Percentiles rank a stretch among this genome's conserved stretches.
These are phyloP conservation scores for Suillus bovinus DNA, from an alignment of 768 basidiomycete genomes.

Conservation along the genomic window DNA sequence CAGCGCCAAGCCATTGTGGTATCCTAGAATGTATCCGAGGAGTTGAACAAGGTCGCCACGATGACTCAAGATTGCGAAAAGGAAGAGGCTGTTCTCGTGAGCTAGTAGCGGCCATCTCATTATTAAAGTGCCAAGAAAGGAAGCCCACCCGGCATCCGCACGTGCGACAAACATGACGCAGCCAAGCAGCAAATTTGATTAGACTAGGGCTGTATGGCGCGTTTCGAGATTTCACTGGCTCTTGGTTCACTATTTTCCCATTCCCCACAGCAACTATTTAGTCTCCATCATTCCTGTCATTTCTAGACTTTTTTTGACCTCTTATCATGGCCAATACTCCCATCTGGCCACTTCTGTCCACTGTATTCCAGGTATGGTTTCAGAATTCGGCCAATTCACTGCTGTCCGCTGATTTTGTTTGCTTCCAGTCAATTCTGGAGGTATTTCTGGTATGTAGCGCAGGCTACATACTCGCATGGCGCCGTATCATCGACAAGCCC, in stretches of 20 bases:
- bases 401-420: not conserved
- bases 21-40: not conserved
- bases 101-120: not conserved
- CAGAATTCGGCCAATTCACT: no score
- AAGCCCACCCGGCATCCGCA: not conserved
- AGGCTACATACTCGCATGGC: slow-evolving; percentile 77
- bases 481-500: slow-evolving; percentile 83
- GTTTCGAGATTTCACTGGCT: not conserved
- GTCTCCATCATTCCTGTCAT: not conserved
- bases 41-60: not conserved
- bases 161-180: not conserved
- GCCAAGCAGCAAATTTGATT: not conserved
- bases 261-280: slow-evolving; percentile 1
- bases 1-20: slow-evolving; percentile 80
- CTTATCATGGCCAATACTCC: slow-evolving; percentile 1
- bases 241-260: not conserved
- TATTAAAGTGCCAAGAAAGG: not conserved
- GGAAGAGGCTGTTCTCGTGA: not conserved
- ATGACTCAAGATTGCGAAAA: not conserved
- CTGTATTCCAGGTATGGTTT: slow-evolving; percentile 30
- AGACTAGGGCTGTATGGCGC: not conserved
- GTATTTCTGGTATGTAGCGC: slow-evolving; percentile 86
- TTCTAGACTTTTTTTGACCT: not conserved
- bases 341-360: slow-evolving; percentile 22
- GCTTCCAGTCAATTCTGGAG: slow-evolving; percentile 75